Base-by-base conservation (phyloP, 257 asterid species). In the Solanum phureja region DNA sequence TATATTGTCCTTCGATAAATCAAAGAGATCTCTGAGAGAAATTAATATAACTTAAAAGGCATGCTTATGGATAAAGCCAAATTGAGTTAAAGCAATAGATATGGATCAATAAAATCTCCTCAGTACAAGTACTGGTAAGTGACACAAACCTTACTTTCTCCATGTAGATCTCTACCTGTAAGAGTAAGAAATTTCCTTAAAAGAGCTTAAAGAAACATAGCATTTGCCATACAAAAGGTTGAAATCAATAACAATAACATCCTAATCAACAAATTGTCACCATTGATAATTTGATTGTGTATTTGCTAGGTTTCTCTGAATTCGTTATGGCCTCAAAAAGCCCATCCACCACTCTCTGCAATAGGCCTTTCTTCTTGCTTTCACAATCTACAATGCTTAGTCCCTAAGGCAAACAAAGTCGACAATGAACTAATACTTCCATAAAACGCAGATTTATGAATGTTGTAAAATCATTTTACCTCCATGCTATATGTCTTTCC, bases 401-500 rank as follows among this genome's bases (percentile, higher is more conserved):
- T 86, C 98, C 98, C 98, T 95, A 88, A 75, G 88, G 72, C 60
- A 62, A 77, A 69, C 5, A 40, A 85, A 38, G 11, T 40, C 82
- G 21, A 74, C 75, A 52, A 73, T 38, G 77, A 33, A 85, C 34
- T 85, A 19, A 7, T 29, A 31, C n/a, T 23, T 83, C 24, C 62
- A 75, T 69, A 73, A 24, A 75, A 82, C 12, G 9, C 82, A 34
- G 40, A 38, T 34, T 74, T 81, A 86, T 83, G 87, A 27, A 69
- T 21, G 58, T 37, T 79, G 42, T 73, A 60, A 52, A 82, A 87
- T 89, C 83, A 88, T 66, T 83, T 90, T 91, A 95, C 98, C 98
- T 95, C 97, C 95, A 95, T 93, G 93, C 94, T 94, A 92, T 95
- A 95, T 79, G 98, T 94, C 94, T 95, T 95, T 88, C 98, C 98